Evolutionary conservation across 2,329 filamentous ascomycete genomes (phyloP).

Genomic region (Colletotrichum horii): DNA sequence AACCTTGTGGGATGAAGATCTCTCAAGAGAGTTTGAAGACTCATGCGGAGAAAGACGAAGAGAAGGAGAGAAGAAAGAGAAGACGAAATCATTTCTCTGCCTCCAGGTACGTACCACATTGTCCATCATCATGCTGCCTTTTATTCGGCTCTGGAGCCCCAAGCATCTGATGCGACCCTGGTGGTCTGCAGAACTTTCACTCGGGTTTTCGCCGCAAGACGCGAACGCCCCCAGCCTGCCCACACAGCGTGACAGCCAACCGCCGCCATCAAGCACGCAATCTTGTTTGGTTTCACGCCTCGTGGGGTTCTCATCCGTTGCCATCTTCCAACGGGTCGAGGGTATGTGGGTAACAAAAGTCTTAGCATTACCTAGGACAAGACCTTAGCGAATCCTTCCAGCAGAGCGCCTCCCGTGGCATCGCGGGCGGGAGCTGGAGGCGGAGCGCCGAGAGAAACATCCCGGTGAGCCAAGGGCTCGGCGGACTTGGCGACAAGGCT

Average conservation of each 20-base stretch:
- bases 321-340: not conserved
- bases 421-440: not conserved
- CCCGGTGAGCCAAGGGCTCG: slow-evolving; percentile 13
- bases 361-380: slow-evolving; percentile 22
- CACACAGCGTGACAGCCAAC: not conserved
- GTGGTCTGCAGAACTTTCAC: not conserved
- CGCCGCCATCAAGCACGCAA: slow-evolving; percentile 5
- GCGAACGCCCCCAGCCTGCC: not conserved
- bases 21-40: not conserved
- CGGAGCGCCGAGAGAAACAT: not conserved
- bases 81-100: not conserved
- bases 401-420: not conserved
- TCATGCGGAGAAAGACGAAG: not conserved
- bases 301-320: not conserved
- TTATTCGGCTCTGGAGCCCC: not conserved
- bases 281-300: slow-evolving; percentile 13
- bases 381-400: slow-evolving; percentile 12
- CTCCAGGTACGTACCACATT: not conserved
- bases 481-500: slow-evolving; percentile 11
- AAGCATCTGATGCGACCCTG: not conserved
- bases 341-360: not conserved
- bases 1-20: not conserved
- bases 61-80: not conserved
- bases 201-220: not conserved
- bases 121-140: not conserved